phyloP scores from a whole-genome alignment of 495 filamentous ascomycete genomes.

The Aspergillus campestris region DNA sequence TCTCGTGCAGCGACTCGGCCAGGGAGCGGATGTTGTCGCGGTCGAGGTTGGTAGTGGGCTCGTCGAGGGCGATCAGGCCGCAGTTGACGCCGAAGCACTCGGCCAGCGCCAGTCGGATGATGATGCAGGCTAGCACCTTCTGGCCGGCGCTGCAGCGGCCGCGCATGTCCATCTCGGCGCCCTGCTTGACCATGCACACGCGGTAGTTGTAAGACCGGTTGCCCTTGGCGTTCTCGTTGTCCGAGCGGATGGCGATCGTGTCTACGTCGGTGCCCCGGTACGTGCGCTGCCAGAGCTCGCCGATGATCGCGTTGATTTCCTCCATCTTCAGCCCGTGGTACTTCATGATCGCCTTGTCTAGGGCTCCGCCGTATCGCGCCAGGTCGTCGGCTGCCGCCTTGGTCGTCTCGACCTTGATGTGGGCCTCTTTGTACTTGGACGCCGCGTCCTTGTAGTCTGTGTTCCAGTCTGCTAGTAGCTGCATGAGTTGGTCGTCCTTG shows the following conservation, averaged over 20 bases:
- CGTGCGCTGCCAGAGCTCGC: conserved; percentile 91
- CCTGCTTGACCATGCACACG: conserved; percentile 96
- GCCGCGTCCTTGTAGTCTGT: conserved; percentile 79
- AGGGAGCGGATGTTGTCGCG: conserved; percentile 86
- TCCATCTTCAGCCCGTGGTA: conserved; percentile 97
- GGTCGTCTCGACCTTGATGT: conserved; percentile 87
- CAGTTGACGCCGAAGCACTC: conserved; percentile 97
- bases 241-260: conserved; percentile 87
- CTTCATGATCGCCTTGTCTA: conserved; percentile 95
- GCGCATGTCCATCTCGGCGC: conserved; percentile 99
- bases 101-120: conserved; percentile 91
- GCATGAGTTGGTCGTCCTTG: conserved; percentile 69
- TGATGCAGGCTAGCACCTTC: conserved; percentile 92
- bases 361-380: conserved; percentile 63
- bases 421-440: conserved; percentile 73
- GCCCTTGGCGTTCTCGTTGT: conserved; percentile 64
- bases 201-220: conserved; percentile 94
- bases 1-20: conserved; percentile 73
- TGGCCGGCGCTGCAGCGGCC: conserved; percentile 95
- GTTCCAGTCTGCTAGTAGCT: conserved; percentile 67
- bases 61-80: conserved; percentile 92
- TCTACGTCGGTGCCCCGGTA: conserved; percentile 98
- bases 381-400: conserved; percentile 90
- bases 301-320: conserved; percentile 91
- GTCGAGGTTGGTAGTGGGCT: conserved; percentile 96